Conservation (phyloP, 495 filamentous ascomycete genomes). For the Talaromyces ruber region DNA sequence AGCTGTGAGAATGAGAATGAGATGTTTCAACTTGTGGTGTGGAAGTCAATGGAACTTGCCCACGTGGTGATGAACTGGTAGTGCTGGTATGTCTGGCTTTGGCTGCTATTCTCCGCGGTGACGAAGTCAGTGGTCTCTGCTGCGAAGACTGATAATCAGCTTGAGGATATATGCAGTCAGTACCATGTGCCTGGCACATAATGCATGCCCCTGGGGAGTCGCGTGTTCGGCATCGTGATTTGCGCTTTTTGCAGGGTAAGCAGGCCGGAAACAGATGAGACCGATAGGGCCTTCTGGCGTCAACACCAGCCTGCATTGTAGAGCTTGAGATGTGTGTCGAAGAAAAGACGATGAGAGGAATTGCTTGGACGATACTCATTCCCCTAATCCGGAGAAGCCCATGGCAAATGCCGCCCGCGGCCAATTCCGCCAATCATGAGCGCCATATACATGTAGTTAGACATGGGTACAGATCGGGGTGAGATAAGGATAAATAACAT, state of each 20-base stretch:
- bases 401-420: conserved; percentile 8
- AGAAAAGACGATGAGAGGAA: background rate
- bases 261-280: conserved; percentile 19
- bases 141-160: conserved; percentile 1
- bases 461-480: background rate
- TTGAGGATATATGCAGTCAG: conserved; percentile 16
- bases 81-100: background rate
- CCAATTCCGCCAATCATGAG: conserved; percentile 6
- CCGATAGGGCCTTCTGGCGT: conserved; percentile 14
- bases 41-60: background rate
- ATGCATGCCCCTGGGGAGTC: conserved; percentile 9
- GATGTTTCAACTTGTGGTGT: background rate
- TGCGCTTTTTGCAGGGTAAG: conserved; percentile 17
- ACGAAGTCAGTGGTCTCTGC: background rate
- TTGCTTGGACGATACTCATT: background rate
- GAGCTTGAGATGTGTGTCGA: background rate
- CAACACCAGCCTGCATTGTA: background rate
- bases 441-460: no score
- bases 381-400: background rate
- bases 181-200: conserved; percentile 20
- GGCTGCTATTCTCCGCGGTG: conserved; percentile 8
- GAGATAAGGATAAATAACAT: background rate
- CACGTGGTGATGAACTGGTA: background rate
- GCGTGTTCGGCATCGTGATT: conserved; percentile 16
- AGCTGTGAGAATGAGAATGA: no score